These are phyloP conservation scores for Lophiotrema nucula DNA, from an alignment of 495 filamentous ascomycete genomes.

Conservation along the genomic window DNA sequence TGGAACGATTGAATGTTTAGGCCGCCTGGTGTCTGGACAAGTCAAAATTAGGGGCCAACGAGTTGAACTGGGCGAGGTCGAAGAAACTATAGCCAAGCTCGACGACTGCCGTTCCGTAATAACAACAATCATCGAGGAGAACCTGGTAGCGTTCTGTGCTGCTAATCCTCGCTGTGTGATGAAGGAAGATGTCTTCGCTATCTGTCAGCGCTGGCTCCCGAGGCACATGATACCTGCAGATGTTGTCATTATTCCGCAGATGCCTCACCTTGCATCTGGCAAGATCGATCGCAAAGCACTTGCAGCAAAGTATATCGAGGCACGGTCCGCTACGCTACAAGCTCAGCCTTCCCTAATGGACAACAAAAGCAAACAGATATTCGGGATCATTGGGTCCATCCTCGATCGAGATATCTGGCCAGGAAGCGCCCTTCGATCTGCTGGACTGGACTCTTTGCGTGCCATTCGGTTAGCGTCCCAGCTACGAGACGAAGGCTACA, in stretches of 20 bases:
- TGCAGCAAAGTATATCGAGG: conserved; percentile 51
- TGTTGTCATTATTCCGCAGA: conserved; percentile 56
- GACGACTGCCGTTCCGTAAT: conserved; percentile 54
- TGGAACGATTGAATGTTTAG: conserved; percentile 76
- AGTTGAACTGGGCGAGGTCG: conserved; percentile 80
- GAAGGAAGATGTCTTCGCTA: conserved; percentile 48
- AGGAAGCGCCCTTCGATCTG: conserved; percentile 48
- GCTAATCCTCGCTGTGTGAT: conserved; percentile 38
- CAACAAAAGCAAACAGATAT: neutral
- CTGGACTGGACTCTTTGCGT: conserved; percentile 70
- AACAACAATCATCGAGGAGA: conserved; percentile 58
- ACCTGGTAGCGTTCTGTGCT: conserved; percentile 68
- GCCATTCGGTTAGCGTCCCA: conserved; percentile 65
- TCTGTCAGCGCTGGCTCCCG: conserved; percentile 71
- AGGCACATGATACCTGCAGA: conserved; percentile 75
- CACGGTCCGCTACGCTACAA: neutral
- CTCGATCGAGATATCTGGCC: conserved; percentile 47
- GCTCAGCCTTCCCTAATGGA: neutral
- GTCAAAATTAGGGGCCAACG: conserved; percentile 81
- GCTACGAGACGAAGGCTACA: conserved; percentile 54
- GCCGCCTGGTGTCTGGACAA: conserved; percentile 74
- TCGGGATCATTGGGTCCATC: conserved; percentile 49
- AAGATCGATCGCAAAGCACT: conserved; percentile 70
- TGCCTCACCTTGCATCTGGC: conserved; percentile 73
- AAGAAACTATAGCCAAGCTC: conserved; percentile 61